phyloP scores from a whole-genome alignment of 1,284 basidiomycete species.

The Sphaerobolus stellatus region DNA sequence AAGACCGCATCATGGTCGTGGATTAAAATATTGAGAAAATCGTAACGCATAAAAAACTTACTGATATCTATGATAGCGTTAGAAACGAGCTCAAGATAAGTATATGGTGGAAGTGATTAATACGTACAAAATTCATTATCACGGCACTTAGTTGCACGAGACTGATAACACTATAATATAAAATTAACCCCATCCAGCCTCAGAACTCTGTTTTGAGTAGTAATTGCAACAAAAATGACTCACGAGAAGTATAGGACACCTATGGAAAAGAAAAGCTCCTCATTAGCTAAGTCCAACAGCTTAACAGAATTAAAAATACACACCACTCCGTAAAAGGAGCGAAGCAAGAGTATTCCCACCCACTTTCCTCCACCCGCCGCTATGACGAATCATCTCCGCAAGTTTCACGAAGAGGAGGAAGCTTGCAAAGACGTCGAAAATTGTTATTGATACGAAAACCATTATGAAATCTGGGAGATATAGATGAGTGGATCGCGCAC shows the following conservation, averaged over 20 bases:
- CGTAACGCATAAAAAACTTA: not conserved
- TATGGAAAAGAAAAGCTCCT: not conserved
- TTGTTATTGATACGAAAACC: not conserved
- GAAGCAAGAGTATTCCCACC: not conserved
- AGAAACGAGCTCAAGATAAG: too few species aligned
- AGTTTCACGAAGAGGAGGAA: not conserved
- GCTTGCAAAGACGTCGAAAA: not conserved
- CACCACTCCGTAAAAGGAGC: not conserved
- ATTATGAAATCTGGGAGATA: not conserved
- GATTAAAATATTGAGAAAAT: not conserved
- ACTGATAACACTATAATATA: not conserved
- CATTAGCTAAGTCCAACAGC: not conserved
- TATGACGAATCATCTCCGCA: not conserved
- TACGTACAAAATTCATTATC: not conserved
- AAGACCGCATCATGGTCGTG: not conserved
- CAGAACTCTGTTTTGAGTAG: not conserved
- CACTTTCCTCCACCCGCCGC: not conserved
- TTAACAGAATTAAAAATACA: not conserved
- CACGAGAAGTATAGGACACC: not conserved
- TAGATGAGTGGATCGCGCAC: not conserved
- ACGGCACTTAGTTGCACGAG: not conserved
- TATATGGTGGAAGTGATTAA: not conserved
- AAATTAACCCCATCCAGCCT: too few species aligned
- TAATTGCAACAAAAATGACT: not conserved
- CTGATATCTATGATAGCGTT: not conserved